A percentile compares a stretch with the other conserved stretches of the same genome.
phyloP scores from a whole-genome alignment of 129 eudicot genomes.

The Flaveria bidentis region DNA sequence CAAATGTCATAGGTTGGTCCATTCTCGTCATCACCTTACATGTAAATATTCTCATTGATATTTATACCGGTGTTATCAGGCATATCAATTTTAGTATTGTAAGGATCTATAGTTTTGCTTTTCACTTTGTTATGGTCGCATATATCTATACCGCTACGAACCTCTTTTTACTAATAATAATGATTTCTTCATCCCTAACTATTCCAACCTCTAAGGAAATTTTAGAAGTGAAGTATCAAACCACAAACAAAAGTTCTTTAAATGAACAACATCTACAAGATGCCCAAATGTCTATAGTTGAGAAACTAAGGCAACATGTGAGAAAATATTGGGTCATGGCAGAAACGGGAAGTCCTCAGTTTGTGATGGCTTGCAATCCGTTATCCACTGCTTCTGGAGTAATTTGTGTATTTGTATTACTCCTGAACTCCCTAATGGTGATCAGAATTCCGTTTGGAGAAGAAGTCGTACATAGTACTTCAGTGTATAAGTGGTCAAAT shows the following conservation, averaged over 20 bases:
- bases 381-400: conserved; percentile 7
- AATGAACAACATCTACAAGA: background rate
- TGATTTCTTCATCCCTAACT: conserved; percentile 29
- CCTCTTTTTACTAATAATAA: conserved; percentile 18
- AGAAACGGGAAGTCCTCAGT: background rate
- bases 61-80: conserved; percentile 18
- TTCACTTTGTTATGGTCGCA: background rate
- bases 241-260: conserved; percentile 7
- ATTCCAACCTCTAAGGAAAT: conserved; percentile 25
- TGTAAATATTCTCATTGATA: conserved; percentile 29
- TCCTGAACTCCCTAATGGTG: background rate
- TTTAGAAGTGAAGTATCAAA: conserved; percentile 29
- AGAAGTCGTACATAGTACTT: background rate
- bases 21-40: background rate
- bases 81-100: no score
- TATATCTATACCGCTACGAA: background rate
- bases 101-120: background rate
- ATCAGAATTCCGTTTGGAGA: background rate
- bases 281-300: background rate
- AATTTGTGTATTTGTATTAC: conserved; percentile 8
- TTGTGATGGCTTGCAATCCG: conserved; percentile 2
- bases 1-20: conserved; percentile 33
- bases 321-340: conserved; percentile 4
- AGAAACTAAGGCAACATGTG: conserved; percentile 3
- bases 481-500: background rate